Evolutionary conservation across 2,329 filamentous ascomycete genomes (phyloP), one percentile per base, ranked within the genome.

Genomic region (Talaromyces funiculosus): DNA sequence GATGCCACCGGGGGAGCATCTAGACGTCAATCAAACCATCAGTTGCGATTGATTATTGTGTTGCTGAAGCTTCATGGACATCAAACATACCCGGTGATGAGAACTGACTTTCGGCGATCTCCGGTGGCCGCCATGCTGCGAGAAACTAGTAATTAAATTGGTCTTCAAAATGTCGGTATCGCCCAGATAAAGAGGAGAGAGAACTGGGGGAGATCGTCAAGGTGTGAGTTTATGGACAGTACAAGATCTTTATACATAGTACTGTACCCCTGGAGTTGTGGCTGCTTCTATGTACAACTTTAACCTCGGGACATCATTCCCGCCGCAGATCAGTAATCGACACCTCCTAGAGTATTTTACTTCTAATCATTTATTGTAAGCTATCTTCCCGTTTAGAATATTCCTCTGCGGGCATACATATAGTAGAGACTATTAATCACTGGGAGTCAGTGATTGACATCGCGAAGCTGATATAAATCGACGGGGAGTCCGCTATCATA

Each of bases 1-100:
- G 63, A 86, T 85, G 57, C 82, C 81, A 40, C 82, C 82, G 6
- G 82, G 79, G 1, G 77, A 80, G 67, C 81, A 80, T 45, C 78
- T 79, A 10, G 6, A 54, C n/a, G 22, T n/a, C 24, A 10, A 29
- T 47, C 29, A 47, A 7, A 14, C 5, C 14, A 12, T 53, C 5
- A 40, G 7, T 24, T 6, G 51, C 31, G 20, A 40, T n/a, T 3
- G 18, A 4, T 3, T 12, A 40, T 20, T 14, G 29, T 20, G 51
- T 26, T 24, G 20, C 24, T 37, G 18, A n/a, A 63, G 38, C 16
- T 14, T 20, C 18, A 31, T 49, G 35, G 38, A 42, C 18, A 42
- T 20, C n/a, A 12, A 20, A 51, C 72, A 66, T 69, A 77, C 75
- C 75, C 75, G 14, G 75, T 77, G 61, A 77, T 77, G 20, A 77